These are phyloP conservation scores for Puccinia novopanici DNA, from an alignment of 1,284 basidiomycete species.

Conservation along the genomic window DNA sequence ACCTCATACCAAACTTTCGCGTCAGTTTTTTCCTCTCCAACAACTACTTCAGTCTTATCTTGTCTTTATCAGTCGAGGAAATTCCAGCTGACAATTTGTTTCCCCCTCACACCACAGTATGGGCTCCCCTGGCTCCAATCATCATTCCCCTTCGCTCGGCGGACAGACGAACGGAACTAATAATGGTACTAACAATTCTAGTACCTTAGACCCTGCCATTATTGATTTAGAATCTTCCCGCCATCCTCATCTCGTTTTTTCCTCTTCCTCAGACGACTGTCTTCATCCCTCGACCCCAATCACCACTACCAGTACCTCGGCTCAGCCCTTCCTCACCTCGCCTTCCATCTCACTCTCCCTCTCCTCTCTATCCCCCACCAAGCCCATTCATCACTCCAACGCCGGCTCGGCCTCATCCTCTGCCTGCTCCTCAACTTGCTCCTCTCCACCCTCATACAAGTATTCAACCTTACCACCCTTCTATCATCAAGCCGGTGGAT, in stretches of 20 bases:
- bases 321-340: not conserved
- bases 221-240: not conserved
- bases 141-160: not conserved
- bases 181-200: not conserved
- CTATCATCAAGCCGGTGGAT: slow-evolving; percentile 7
- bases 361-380: slow-evolving; percentile 19
- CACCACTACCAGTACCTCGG: not conserved
- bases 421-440: not conserved
- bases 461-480: not conserved
- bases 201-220: not conserved
- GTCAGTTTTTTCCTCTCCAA: too few species aligned
- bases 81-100: too few species aligned
- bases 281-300: not conserved
- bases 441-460: slow-evolving; percentile 18
- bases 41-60: too few species aligned
- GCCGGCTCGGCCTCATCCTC: slow-evolving; percentile 14
- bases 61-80: too few species aligned
- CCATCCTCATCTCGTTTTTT: not conserved
- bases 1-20: too few species aligned
- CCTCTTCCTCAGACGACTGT: not conserved
- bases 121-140: not conserved
- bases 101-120: too few species aligned
- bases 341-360: slow-evolving; percentile 27
- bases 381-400: slow-evolving; percentile 8
- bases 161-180: not conserved